Conservation (phyloP, 1,139 yeast species). For the Candida freyschussii region DNA sequence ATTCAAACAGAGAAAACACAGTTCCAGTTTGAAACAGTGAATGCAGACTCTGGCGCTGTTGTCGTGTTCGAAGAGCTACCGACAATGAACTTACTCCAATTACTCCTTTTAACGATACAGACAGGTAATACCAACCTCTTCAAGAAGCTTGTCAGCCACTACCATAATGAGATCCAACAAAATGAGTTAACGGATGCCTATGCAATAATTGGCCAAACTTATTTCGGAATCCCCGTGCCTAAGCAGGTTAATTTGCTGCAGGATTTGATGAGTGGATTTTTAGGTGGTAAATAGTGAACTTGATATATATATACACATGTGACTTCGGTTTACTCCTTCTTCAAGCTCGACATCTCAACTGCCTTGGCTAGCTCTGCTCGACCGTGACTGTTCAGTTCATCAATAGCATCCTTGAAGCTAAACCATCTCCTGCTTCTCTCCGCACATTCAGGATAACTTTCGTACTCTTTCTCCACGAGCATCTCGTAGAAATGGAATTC, state of each 20-base stretch:
- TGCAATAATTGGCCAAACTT: slow-evolving; percentile 48
- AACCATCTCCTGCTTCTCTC: slow-evolving; percentile 72
- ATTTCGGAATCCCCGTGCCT: slow-evolving; percentile 55
- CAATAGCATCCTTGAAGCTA: slow-evolving; percentile 64
- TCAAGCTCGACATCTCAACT: slow-evolving; percentile 37
- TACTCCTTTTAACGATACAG: slow-evolving; percentile 58
- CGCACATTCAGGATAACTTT: slow-evolving; percentile 69
- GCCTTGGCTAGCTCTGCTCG: slow-evolving; percentile 70
- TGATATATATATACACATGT: too few species aligned
- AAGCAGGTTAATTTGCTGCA: slow-evolving; percentile 68
- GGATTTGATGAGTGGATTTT: slow-evolving; percentile 78
- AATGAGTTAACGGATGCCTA: slow-evolving; percentile 37
- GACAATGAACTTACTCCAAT: slow-evolving; percentile 63
- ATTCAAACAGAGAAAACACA: slow-evolving; percentile 23
- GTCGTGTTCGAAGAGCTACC: slow-evolving; percentile 24
- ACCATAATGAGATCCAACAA: slow-evolving; percentile 34
- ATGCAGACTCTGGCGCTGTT: slow-evolving; percentile 9
- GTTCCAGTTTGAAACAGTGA: slow-evolving; percentile 10
- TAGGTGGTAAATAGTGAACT: slow-evolving; percentile 6
- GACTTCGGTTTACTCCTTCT: slow-evolving; percentile 3
- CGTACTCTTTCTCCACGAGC: slow-evolving; percentile 50
- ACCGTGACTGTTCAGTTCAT: slow-evolving; percentile 52
- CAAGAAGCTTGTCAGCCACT: slow-evolving; percentile 48
- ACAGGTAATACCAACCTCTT: slow-evolving; percentile 48
- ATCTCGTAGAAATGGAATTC: slow-evolving; percentile 86